Percentiles rank a stretch among this genome's conserved stretches.
phyloP scores from a whole-genome alignment of 2,329 filamentous ascomycete species.

The Ambrosiella beaveri region DNA sequence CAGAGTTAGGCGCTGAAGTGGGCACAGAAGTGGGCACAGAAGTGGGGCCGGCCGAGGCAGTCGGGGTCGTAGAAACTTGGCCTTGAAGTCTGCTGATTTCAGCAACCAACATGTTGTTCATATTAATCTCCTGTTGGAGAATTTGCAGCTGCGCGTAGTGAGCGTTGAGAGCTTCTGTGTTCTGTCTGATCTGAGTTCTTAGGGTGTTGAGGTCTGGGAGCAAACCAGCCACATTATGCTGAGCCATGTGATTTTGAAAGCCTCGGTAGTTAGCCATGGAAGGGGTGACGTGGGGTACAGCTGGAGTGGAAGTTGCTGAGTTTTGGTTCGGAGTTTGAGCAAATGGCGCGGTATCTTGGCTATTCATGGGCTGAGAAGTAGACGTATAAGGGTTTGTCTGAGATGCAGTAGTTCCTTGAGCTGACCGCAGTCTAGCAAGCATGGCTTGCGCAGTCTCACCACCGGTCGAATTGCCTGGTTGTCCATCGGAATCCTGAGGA shows the following conservation, averaged over 20 bases:
- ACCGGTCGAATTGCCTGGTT: not conserved
- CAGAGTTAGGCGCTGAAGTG: constrained; percentile 13
- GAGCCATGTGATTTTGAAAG: not conserved
- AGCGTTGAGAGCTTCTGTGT: constrained; percentile 13
- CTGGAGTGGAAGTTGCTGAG: too few species aligned
- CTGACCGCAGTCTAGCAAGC: not conserved
- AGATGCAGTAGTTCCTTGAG: not conserved
- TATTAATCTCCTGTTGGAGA: constrained; percentile 49
- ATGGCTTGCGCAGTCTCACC: not conserved
- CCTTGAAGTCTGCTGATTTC: constrained; percentile 31
- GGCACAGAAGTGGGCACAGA: constrained; percentile 26
- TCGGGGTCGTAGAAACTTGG: not conserved
- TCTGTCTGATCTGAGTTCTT: constrained; percentile 16
- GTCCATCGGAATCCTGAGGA: not conserved
- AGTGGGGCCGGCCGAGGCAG: constrained; percentile 45
- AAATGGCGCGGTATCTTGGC: not conserved
- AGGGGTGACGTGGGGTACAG: not conserved
- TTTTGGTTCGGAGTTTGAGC: too few species aligned
- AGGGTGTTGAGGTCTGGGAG: constrained; percentile 13
- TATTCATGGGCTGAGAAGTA: not conserved
- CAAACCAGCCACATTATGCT: not conserved
- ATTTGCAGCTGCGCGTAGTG: constrained; percentile 24
- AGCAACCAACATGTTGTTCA: constrained; percentile 47
- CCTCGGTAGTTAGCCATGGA: not conserved
- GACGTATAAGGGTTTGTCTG: not conserved